Percentiles rank a stretch among this genome's conserved stretches.
Conservation (phyloP, 1,284 basidiomycete genomes). For the Cryptococcus sp. region DNA sequence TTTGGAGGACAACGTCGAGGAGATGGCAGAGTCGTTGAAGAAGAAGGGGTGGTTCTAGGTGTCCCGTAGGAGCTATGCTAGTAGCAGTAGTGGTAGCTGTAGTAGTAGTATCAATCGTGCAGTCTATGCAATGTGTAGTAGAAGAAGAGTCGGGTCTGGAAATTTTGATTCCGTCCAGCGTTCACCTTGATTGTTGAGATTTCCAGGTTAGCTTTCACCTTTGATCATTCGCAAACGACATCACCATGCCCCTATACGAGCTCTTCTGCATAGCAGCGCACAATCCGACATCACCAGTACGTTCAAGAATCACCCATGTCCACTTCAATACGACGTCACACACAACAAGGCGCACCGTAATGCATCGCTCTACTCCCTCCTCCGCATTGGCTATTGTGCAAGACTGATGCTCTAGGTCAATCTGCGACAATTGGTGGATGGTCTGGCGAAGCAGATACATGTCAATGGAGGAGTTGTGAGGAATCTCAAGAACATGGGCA, state of each 20-base stretch:
- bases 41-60: slow-evolving; percentile 15
- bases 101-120: too few species aligned
- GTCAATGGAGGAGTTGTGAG: slow-evolving; percentile 43
- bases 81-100: too few species aligned
- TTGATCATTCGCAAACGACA: too few species aligned
- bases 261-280: slow-evolving; percentile 47
- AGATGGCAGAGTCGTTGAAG: slow-evolving; percentile 27
- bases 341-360: background rate
- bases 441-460: slow-evolving; percentile 38
- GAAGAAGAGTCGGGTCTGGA: too few species aligned
- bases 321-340: background rate
- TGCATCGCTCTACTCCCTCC: too few species aligned
- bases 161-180: background rate
- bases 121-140: too few species aligned
- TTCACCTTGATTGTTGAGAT: background rate
- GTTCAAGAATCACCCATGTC: background rate
- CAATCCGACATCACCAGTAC: slow-evolving; percentile 40
- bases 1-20: slow-evolving; percentile 21
- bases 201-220: too few species aligned
- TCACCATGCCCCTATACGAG: slow-evolving; percentile 46
- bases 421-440: slow-evolving; percentile 40
- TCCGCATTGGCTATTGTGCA: too few species aligned
- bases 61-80: too few species aligned
- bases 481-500: slow-evolving; percentile 39
- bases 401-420: slow-evolving; percentile 32